These are phyloP conservation scores for Lolium rigidum DNA, from an alignment of 176 grass and related monocot species.

Conservation along the genomic window DNA sequence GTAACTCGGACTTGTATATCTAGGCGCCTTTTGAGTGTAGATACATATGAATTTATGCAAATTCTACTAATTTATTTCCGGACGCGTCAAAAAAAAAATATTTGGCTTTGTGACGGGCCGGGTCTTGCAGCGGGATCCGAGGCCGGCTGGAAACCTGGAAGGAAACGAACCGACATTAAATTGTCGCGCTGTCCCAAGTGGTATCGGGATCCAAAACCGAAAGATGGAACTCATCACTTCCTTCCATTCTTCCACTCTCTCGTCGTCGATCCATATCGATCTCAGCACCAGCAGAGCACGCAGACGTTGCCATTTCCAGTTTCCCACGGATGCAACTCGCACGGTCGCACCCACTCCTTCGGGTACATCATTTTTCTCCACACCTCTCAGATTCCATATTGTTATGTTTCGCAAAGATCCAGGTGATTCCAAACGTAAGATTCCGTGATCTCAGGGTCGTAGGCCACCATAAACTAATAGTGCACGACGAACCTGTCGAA, in stretches of 20 bases:
- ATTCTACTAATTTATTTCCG: too few species aligned
- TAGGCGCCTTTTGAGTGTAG: too few species aligned
- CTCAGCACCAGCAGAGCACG: neutral
- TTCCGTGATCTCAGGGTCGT: constrained; percentile 11
- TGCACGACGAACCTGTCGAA: neutral
- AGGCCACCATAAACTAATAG: neutral
- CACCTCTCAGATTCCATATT: too few species aligned
- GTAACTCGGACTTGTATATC: too few species aligned
- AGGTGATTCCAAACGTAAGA: constrained; percentile 41
- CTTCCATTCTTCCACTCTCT: neutral
- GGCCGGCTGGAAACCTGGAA: constrained; percentile 26
- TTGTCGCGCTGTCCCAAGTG: constrained; percentile 28
- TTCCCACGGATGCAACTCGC: too few species aligned
- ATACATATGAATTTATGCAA: too few species aligned
- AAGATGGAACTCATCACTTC: constrained; percentile 45
- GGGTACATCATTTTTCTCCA: neutral
- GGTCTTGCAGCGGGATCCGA: constrained; percentile 13
- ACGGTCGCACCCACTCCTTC: too few species aligned
- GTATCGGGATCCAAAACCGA: constrained; percentile 54
- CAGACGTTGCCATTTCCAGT: constrained; percentile 24
- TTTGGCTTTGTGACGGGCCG: constrained; percentile 18
- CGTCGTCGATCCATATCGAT: neutral
- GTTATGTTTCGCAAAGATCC: neutral
- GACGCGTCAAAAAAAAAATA: too few species aligned
- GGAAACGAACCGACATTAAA: constrained; percentile 40